A percentile compares a stretch with the other conserved stretches of the same genome.
Evolutionary conservation across 2,329 filamentous ascomycete species (phyloP).

Genomic region (Bipolaris bicolor): DNA sequence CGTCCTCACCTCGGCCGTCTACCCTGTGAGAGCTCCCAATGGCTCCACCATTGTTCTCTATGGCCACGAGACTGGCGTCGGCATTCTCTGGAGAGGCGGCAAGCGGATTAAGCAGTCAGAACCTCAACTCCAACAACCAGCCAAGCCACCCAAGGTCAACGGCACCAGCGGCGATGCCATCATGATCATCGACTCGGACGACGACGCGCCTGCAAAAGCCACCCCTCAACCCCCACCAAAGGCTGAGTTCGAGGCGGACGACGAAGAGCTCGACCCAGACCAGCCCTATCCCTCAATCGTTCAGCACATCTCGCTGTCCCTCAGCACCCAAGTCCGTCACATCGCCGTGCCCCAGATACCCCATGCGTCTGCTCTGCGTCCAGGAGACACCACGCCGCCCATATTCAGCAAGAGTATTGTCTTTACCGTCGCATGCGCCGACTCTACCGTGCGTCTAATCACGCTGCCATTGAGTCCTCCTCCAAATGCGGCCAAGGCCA

Average conservation of each 20-base stretch:
- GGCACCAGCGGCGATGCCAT: conserved; percentile 53
- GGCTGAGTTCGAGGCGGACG: conserved; percentile 59
- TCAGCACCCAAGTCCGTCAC: conserved; percentile 61
- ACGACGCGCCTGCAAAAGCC: conserved; percentile 54
- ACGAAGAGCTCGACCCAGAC: conserved; percentile 64
- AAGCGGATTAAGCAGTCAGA: conserved; percentile 51
- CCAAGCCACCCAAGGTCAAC: conserved; percentile 49
- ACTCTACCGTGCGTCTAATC: conserved; percentile 62
- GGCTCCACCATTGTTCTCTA: conserved; percentile 67
- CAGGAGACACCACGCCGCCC: conserved; percentile 51
- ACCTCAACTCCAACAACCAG: conserved; percentile 34
- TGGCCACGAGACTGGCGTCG: conserved; percentile 64
- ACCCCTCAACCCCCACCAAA: conserved; percentile 26
- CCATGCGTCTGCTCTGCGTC: conserved; percentile 34
- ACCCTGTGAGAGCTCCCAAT: conserved; percentile 64
- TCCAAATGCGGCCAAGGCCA: conserved; percentile 46
- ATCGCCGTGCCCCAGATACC: conserved; percentile 57
- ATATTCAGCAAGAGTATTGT: conserved; percentile 59
- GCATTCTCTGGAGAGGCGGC: conserved; percentile 66
- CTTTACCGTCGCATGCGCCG: conserved; percentile 61
- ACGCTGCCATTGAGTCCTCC: conserved; percentile 62
- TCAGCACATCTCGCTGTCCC: conserved; percentile 61
- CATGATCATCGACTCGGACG: conserved; percentile 64
- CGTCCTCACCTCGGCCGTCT: conserved; percentile 62
- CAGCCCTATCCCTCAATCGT: conserved; percentile 61